Conservation (phyloP, 306 rosid species). For the Castanea sativa region DNA sequence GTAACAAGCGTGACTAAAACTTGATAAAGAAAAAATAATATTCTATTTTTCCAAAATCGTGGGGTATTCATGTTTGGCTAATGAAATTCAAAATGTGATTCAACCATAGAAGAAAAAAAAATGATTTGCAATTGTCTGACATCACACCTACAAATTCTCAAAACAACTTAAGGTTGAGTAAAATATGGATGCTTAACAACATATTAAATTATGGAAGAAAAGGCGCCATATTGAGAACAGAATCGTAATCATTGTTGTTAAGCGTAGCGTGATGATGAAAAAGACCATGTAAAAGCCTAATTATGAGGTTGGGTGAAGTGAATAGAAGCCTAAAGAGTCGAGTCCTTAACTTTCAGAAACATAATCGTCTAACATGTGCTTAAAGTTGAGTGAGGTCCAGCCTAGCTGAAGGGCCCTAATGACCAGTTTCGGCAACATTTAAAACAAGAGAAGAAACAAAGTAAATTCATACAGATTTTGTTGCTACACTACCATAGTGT, state of each 20-base stretch:
- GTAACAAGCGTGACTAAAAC: no score
- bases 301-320: background rate
- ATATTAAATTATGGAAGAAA: background rate
- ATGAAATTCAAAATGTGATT: no score
- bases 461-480: no score
- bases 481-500: no score
- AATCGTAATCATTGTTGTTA: background rate
- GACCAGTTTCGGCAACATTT: no score
- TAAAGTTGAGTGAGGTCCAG: no score
- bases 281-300: background rate
- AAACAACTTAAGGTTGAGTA: slow-evolving; percentile 1
- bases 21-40: no score
- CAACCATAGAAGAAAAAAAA: slow-evolving; percentile 2
- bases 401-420: no score
- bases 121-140: background rate
- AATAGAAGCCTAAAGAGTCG: background rate
- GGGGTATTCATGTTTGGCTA: no score
- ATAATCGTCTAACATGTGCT: no score
- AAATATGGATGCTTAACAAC: background rate
- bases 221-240: background rate
- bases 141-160: slow-evolving; percentile 1
- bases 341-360: background rate
- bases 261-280: no score
- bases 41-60: slow-evolving; percentile 39
- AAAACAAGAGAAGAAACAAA: no score